These are phyloP conservation scores for Parafenestella ontariensis DNA, from an alignment of 2,329 filamentous ascomycete genomes.

Conservation along the genomic window DNA sequence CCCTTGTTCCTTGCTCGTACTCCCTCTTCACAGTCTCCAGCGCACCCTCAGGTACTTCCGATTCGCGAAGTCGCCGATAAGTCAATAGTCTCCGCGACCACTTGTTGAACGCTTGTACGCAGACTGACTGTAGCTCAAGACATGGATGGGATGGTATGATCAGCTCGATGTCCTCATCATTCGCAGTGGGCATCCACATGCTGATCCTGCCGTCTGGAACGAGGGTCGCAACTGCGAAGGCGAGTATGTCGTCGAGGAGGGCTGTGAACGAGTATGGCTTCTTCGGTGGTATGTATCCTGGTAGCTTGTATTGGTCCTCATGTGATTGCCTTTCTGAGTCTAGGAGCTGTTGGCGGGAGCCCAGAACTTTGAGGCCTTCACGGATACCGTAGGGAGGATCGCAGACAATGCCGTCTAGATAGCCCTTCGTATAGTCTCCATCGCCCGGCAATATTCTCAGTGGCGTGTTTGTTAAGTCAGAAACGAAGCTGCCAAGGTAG, in stretches of 20 bases:
- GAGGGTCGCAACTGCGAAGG: slow-evolving; percentile 78
- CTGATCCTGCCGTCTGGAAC: slow-evolving; percentile 81
- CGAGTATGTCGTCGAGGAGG: slow-evolving; percentile 88
- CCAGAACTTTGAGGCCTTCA: slow-evolving; percentile 88
- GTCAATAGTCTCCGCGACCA: slow-evolving; percentile 92
- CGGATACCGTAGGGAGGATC: slow-evolving; percentile 96
- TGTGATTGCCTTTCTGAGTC: slow-evolving; percentile 35
- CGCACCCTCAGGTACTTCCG: slow-evolving; percentile 51
- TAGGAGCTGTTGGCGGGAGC: slow-evolving; percentile 65
- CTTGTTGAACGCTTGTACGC: slow-evolving; percentile 87
- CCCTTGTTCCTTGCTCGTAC: slow-evolving; percentile 57
- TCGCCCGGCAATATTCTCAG: slow-evolving; percentile 51
- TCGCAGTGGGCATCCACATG: slow-evolving; percentile 96
- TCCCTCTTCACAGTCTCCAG: slow-evolving; percentile 32
- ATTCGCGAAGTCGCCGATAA: slow-evolving; percentile 74
- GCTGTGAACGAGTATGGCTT: slow-evolving; percentile 89
- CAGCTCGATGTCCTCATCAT: slow-evolving; percentile 69
- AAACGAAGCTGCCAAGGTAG: slow-evolving; percentile 80
- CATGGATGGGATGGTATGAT: slow-evolving; percentile 77
- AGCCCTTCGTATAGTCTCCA: slow-evolving; percentile 43
- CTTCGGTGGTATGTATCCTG: slow-evolving; percentile 82
- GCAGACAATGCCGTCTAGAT: slow-evolving; percentile 90
- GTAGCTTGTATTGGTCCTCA: slow-evolving; percentile 31
- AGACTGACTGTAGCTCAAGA: slow-evolving; percentile 76
- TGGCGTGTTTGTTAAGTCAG: slow-evolving; percentile 88